Conservation (phyloP, 1,284 basidiomycete species). For the Puccinia coronata region DNA sequence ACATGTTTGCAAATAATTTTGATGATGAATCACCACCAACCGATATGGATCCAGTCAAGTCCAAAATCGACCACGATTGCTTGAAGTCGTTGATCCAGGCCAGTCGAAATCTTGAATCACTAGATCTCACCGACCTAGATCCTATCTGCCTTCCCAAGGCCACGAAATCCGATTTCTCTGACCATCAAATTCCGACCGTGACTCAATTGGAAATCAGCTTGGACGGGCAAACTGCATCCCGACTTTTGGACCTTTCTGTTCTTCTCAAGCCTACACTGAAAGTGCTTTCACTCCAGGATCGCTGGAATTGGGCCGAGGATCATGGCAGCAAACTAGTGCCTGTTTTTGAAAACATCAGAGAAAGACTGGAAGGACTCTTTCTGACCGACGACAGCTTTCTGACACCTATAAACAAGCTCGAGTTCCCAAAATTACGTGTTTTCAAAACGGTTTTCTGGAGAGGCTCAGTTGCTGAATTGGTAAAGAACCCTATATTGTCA, state of each 20-base stretch:
- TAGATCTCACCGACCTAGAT: constrained; percentile 19
- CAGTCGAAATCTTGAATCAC: constrained; percentile 3
- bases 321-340: not conserved
- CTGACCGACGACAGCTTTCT: constrained; percentile 2
- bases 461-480: not conserved
- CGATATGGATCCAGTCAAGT: constrained; percentile 9
- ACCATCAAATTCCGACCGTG: not conserved
- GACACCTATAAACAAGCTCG: not conserved
- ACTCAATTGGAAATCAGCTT: constrained; percentile 26
- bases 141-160: constrained; percentile 1
- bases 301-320: not conserved
- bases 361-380: constrained; percentile 36
- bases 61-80: constrained; percentile 7
- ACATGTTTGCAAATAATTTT: not conserved
- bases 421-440: constrained; percentile 32
- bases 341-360: constrained; percentile 25
- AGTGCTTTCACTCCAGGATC: constrained; percentile 23
- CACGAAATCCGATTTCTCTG: not conserved
- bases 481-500: constrained; percentile 7
- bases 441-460: constrained; percentile 17
- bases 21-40: not conserved
- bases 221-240: not conserved
- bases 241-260: constrained; percentile 24
- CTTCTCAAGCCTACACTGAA: constrained; percentile 21
- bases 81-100: constrained; percentile 17